Evolutionary conservation across 1,284 basidiomycete genomes (phyloP).

Genomic region (Caloboletus firmus): DNA sequence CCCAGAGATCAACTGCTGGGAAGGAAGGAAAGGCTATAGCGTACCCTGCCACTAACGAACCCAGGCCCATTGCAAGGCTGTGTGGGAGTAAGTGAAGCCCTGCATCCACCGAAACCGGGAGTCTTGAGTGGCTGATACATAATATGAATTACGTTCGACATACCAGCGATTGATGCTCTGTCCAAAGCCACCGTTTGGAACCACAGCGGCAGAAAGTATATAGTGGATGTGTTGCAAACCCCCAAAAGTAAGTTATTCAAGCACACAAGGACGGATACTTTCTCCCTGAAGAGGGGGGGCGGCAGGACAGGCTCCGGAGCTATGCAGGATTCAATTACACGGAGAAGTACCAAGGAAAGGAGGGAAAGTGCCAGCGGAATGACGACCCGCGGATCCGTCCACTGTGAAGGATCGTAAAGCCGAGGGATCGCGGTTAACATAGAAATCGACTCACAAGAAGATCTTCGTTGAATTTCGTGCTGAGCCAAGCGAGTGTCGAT

Average conservation of each 20-base stretch:
- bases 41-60: slow-evolving; percentile 21
- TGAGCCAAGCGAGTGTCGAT: slow-evolving; percentile 21
- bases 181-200: slow-evolving; percentile 79
- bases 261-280: slow-evolving; percentile 66
- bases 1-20: not conserved
- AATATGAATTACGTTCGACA: not conserved
- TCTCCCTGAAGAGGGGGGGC: slow-evolving; percentile 6
- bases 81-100: slow-evolving; percentile 21
- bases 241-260: slow-evolving; percentile 53
- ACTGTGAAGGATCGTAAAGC: slow-evolving; percentile 7
- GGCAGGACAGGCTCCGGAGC: slow-evolving; percentile 20
- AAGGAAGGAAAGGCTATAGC: not conserved
- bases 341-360: slow-evolving; percentile 13
- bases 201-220: slow-evolving; percentile 76
- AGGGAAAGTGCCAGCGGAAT: slow-evolving; percentile 15
- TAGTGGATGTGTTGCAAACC: slow-evolving; percentile 17
- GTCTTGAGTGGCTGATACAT: not conserved
- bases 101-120: not conserved
- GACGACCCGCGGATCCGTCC: slow-evolving; percentile 16
- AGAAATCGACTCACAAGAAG: slow-evolving; percentile 12
- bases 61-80: slow-evolving; percentile 22
- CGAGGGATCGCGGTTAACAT: not conserved
- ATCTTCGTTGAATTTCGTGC: slow-evolving; percentile 25
- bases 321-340: slow-evolving; percentile 16
- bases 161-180: slow-evolving; percentile 61